These are phyloP conservation scores for Colletotrichum horii DNA, from an alignment of 2,329 filamentous ascomycete species.

Conservation along the genomic window DNA sequence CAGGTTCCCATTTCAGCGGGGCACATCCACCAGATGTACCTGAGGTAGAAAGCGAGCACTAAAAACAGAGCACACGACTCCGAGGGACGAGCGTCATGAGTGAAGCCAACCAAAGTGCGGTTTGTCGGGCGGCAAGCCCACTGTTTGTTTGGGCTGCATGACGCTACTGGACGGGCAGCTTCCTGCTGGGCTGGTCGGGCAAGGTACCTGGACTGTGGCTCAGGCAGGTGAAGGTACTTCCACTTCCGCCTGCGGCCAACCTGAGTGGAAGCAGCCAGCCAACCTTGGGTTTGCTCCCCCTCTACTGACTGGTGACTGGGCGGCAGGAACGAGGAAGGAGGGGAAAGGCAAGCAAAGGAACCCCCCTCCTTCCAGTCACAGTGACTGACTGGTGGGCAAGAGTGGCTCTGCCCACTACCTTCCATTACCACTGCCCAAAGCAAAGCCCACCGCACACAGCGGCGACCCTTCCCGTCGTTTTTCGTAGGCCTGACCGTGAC, in stretches of 20 bases:
- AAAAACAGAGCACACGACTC: background rate
- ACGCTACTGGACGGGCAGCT: background rate
- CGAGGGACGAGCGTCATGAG: background rate
- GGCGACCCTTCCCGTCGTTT: slow-evolving; percentile 25
- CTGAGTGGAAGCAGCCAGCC: background rate
- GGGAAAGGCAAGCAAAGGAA: background rate
- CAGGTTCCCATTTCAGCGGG: background rate
- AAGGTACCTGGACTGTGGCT: background rate
- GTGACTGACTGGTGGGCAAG: background rate
- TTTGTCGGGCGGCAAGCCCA: background rate
- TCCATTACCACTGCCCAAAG: background rate
- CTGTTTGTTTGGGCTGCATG: background rate
- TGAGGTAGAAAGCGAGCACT: background rate
- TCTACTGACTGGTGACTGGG: background rate
- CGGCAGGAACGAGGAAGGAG: background rate
- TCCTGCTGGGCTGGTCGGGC: background rate
- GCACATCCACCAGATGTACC: background rate
- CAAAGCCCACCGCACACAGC: background rate
- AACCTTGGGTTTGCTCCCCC: background rate
- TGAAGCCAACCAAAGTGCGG: background rate
- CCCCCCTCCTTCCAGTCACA: background rate
- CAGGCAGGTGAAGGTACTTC: background rate
- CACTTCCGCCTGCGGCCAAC: background rate
- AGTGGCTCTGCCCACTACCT: background rate
- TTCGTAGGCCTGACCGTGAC: slow-evolving; percentile 27